Percentiles rank a stretch among this genome's conserved stretches.
Conservation (phyloP, 768 basidiomycete genomes). For the Leccinum subtestaceum region DNA sequence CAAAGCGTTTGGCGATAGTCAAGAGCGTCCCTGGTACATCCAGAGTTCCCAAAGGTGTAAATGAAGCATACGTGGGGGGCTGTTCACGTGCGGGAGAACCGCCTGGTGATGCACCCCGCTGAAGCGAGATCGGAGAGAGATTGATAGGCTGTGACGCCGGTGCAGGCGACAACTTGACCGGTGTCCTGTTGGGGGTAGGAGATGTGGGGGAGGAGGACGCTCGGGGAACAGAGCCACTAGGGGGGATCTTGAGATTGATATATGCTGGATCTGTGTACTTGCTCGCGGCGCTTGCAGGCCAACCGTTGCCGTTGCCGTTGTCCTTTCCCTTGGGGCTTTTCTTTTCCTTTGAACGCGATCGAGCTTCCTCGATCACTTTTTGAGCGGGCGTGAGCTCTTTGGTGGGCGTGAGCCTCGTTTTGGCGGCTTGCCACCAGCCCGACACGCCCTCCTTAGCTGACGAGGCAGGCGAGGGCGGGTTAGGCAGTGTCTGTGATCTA, state of each 20-base stretch:
- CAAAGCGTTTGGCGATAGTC: slow-evolving; percentile 71
- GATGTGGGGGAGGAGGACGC: slow-evolving; percentile 55
- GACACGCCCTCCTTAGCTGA: slow-evolving; percentile 57
- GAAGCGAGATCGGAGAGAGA: slow-evolving; percentile 64
- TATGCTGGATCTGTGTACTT: slow-evolving; percentile 60
- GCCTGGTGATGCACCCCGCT: slow-evolving; percentile 41
- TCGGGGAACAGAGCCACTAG: slow-evolving; percentile 45
- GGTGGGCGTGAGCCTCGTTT: slow-evolving; percentile 73
- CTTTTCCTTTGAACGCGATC: slow-evolving; percentile 59
- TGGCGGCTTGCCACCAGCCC: slow-evolving; percentile 75
- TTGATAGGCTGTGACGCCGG: slow-evolving; percentile 45
- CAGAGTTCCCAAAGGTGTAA: slow-evolving; percentile 63
- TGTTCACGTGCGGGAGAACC: slow-evolving; percentile 43
- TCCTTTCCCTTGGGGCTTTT: slow-evolving; percentile 39
- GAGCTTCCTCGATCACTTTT: slow-evolving; percentile 74
- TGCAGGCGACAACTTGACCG: slow-evolving; percentile 31
- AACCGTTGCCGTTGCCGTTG: slow-evolving; percentile 37
- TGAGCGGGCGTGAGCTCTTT: slow-evolving; percentile 87
- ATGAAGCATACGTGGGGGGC: slow-evolving; percentile 76
- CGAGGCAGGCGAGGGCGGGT: slow-evolving; percentile 59
- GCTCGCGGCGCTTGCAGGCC: slow-evolving; percentile 51
- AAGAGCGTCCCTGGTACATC: slow-evolving; percentile 75
- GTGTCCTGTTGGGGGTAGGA: slow-evolving; percentile 49
- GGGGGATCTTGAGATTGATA: slow-evolving; percentile 53
- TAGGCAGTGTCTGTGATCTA: slow-evolving; percentile 52